Percentiles rank a stretch among this genome's conserved stretches.
phyloP scores from a whole-genome alignment of 1,284 basidiomycete species.

The Apiotrichum mycotoxinovorans region DNA sequence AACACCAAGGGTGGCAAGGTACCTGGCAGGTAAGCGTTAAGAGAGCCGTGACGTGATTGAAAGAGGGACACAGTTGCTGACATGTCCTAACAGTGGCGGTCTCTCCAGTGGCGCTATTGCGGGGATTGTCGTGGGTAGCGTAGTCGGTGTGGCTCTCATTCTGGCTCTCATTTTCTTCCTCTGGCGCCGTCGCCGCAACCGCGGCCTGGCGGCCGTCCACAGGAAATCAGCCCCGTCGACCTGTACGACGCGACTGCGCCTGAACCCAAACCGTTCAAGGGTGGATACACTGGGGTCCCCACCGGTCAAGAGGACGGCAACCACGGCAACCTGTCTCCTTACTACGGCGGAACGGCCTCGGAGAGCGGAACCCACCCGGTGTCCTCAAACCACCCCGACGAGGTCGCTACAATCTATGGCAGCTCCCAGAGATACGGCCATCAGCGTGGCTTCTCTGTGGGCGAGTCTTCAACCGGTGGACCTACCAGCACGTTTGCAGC shows the following conservation, averaged over 20 bases:
- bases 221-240: not conserved
- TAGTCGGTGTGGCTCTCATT: conserved; percentile 22
- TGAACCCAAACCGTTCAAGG: not conserved
- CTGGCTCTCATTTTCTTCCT: conserved; percentile 26
- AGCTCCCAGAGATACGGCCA: no score
- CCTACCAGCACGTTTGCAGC: no score
- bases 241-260: not conserved
- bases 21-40: not conserved
- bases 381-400: no score
- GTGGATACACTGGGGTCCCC: not conserved
- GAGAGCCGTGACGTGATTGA: not conserved
- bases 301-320: not conserved
- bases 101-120: not conserved
- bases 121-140: not conserved
- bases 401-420: no score
- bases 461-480: no score
- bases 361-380: no score
- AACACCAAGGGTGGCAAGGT: not conserved
- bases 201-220: not conserved
- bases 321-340: not conserved
- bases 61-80: not conserved
- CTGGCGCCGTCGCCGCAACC: not conserved
- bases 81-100: not conserved
- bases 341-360: not conserved
- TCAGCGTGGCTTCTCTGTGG: no score